Evolutionary conservation across 208 protist species (phyloP), one percentile per base, ranked within the genome.

Genomic region (Wallacemonas sp.): DNA sequence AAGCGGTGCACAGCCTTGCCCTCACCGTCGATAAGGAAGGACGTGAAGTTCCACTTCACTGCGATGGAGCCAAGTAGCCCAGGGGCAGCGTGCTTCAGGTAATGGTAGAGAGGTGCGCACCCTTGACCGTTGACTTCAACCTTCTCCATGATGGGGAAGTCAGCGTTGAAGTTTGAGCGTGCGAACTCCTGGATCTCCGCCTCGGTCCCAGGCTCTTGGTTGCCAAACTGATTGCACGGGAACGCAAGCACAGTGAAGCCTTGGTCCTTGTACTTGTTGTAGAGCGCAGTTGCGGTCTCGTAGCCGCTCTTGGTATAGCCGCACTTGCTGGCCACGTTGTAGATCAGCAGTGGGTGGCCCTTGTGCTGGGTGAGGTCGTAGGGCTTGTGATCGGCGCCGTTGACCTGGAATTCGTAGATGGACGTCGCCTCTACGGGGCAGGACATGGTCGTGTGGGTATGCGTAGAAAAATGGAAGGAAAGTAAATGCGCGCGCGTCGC

Each of bases 21-120:
- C 27, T 78, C 55, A 55, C 67, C 59, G 45, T 94, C 78, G 52
- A 87, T 72, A 21, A 97, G 63, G 59, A 98, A 98, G 44, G 76
- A 92, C 17, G 91, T 94, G 76, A 97, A 98, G 71, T 97, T 98
- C 94, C 94, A 97, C 66, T 90, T 95, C 26, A 97, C 81, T 22
- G 78, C 74, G 26, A 60, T 75, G 42, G 76, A 71, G 6, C 84
- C 81, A 0, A 87, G 59, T 9, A 74, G 74, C 26, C 91, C 91
- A 22, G 72, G 45, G 22, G 79, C 63, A 38, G 73, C 60, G 12
- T 44, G 75, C 76, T 97, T 94, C 9, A 97, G 46, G 65, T 77
- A 95, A 34, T 66, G 66, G 74, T 80, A 95, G 24, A 95, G 66
- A 30, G 89, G 89, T 21, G 71, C 63, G 8, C 76, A 72, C 26